phyloP scores from a whole-genome alignment of 2,329 filamentous ascomycete species.

The Diaporthe citrichinensis region DNA sequence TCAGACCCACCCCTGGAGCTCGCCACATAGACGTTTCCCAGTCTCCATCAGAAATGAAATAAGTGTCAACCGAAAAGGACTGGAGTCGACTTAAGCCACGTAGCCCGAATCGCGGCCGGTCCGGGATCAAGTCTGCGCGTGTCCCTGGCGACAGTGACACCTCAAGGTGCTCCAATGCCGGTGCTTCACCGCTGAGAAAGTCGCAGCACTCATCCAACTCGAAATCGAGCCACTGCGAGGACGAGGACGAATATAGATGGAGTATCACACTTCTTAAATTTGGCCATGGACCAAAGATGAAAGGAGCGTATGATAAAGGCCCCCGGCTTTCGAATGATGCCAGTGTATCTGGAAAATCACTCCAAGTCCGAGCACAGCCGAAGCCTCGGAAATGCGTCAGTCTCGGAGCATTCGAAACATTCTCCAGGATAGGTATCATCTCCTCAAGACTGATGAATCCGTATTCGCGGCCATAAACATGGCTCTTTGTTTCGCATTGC shows the following conservation, averaged over 20 bases:
- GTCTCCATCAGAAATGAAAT: too few species aligned
- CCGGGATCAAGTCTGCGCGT: neutral
- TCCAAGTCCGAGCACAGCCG: neutral
- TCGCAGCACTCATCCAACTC: neutral
- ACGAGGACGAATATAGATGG: too few species aligned
- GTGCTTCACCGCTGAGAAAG: neutral
- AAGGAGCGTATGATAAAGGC: fast-evolving
- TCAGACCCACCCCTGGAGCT: too few species aligned
- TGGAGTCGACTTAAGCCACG: neutral
- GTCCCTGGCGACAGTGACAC: neutral
- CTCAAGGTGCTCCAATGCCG: neutral
- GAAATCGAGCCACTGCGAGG: too few species aligned
- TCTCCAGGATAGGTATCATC: fast-evolving
- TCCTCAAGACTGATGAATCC: neutral
- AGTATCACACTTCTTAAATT: too few species aligned
- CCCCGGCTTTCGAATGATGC: neutral
- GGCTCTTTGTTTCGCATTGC: neutral
- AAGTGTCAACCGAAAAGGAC: too few species aligned
- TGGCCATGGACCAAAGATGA: too few species aligned
- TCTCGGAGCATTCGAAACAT: neutral
- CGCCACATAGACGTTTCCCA: fast-evolving
- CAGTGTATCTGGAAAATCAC: fast-evolving
- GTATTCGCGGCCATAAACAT: too few species aligned
- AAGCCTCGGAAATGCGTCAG: neutral
- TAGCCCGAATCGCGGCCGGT: too few species aligned